These are phyloP conservation scores for Orbilia ellipsospora DNA, from an alignment of 2,329 filamentous ascomycete species.

Conservation along the genomic window DNA sequence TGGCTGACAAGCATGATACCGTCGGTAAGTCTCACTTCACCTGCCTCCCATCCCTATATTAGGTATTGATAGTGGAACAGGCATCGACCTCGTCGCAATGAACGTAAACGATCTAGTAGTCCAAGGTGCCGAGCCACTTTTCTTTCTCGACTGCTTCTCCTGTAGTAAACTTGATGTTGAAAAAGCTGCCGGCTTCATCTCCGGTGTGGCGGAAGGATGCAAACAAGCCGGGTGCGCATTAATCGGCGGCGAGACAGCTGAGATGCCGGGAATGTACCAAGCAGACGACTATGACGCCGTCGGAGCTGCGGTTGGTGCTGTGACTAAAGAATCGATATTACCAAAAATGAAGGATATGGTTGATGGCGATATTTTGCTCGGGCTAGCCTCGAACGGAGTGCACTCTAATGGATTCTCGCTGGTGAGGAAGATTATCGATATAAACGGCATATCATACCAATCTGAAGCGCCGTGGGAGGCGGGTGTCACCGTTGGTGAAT, in stretches of 20 bases:
- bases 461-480: slow-evolving; percentile 80
- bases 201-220: slow-evolving; percentile 89
- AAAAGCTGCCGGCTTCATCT: slow-evolving; percentile 84
- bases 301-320: slow-evolving; percentile 87
- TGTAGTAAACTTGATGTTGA: slow-evolving; percentile 86
- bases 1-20: slow-evolving; percentile 88
- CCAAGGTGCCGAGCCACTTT: slow-evolving; percentile 91
- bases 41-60: too few relatives aligned
- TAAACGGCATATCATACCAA: slow-evolving; percentile 76
- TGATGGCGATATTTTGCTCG: slow-evolving; percentile 84
- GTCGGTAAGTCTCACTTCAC: slow-evolving; percentile 67
- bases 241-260: slow-evolving; percentile 96
- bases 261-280: slow-evolving; percentile 96
- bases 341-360: slow-evolving; percentile 81
- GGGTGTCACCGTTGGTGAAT: slow-evolving; percentile 74
- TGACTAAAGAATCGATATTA: slow-evolving; percentile 74
- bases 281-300: slow-evolving; percentile 92
- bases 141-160: slow-evolving; percentile 98
- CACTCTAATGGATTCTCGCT: slow-evolving; percentile 98
- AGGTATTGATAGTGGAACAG: slow-evolving; percentile 25
- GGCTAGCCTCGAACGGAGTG: slow-evolving; percentile 83
- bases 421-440: slow-evolving; percentile 87
- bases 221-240: slow-evolving; percentile 85
- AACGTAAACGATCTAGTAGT: slow-evolving; percentile 98
- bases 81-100: slow-evolving; percentile 97